phyloP scores from a whole-genome alignment of 2,329 filamentous ascomycete genomes.

The Zymoseptoria ardabiliae region DNA sequence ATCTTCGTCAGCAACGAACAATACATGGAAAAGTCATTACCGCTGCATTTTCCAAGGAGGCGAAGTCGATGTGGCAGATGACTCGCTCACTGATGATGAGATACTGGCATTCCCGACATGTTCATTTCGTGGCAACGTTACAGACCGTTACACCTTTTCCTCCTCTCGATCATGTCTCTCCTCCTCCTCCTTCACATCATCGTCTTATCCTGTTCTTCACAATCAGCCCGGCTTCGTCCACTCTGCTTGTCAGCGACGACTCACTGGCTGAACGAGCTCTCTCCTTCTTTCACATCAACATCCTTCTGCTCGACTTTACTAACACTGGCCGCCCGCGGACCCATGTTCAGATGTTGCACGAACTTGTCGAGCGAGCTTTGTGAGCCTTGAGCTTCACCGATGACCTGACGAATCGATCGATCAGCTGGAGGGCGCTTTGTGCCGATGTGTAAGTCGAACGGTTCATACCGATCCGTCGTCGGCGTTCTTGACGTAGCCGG shows the following conservation, averaged over 20 bases:
- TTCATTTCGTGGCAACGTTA: no score
- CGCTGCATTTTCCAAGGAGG: background rate
- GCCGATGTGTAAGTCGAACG: background rate
- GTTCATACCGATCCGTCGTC: constrained; percentile 37
- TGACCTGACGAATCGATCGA: constrained; percentile 51
- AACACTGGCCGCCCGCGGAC: constrained; percentile 66
- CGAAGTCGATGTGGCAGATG: background rate
- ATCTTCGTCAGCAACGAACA: background rate
- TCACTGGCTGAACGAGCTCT: constrained; percentile 51
- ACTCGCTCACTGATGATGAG: background rate
- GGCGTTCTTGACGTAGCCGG: constrained; percentile 41
- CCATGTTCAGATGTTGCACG: constrained; percentile 65
- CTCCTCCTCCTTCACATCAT: background rate
- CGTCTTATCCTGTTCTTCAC: constrained; percentile 1
- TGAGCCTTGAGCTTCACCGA: constrained; percentile 79
- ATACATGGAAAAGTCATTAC: background rate
- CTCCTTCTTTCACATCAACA: constrained; percentile 57
- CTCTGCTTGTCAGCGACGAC: constrained; percentile 3
- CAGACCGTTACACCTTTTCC: no score
- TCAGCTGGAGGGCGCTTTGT: background rate
- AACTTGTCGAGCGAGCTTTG: constrained; percentile 60
- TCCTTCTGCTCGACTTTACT: constrained; percentile 64
- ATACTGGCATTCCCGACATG: background rate
- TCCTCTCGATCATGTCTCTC: no score
- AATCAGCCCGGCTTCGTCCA: background rate